Percentiles rank a stretch among this genome's conserved stretches.
These are phyloP conservation scores for Sphaerulina musiva DNA, from an alignment of 2,329 filamentous ascomycete genomes.

Conservation along the genomic window DNA sequence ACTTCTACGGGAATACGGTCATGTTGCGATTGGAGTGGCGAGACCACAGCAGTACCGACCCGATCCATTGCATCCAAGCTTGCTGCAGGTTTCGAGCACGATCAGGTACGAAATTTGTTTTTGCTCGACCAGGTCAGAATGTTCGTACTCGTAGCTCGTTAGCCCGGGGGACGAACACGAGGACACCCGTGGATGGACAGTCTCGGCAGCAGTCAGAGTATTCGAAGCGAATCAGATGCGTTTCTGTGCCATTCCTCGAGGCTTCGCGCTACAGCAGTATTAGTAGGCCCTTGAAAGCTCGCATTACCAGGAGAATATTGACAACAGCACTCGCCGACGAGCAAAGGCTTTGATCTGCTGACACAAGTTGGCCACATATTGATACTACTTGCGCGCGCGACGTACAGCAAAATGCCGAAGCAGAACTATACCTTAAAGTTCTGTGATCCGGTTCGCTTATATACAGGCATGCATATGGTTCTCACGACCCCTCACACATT, in stretches of 20 bases:
- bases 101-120: conserved; percentile 10
- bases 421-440: too few species aligned
- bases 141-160: conserved; percentile 13
- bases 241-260: conserved; percentile 19
- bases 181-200: conserved; percentile 13
- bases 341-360: conserved; percentile 5
- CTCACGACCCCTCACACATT: too few species aligned
- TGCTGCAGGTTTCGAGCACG: conserved; percentile 13
- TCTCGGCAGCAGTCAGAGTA: too few species aligned
- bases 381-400: too few species aligned
- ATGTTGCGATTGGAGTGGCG: conserved; percentile 7
- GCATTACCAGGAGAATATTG: conserved; percentile 9
- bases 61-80: conserved; percentile 14
- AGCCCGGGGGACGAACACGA: too few species aligned
- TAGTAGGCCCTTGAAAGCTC: conserved; percentile 7
- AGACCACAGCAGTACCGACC: conserved; percentile 15
- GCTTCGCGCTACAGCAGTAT: conserved; percentile 12
- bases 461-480: too few species aligned
- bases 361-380: too few species aligned
- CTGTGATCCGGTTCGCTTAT: too few species aligned
- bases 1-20: background rate
- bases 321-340: conserved; percentile 11
- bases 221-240: conserved; percentile 9
- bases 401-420: too few species aligned
- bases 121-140: conserved; percentile 10